Evolutionary conservation across 106 monocot genomes (phyloP), one percentile per base, ranked within the genome.

Genomic region (Acanthochlamys bracteata): DNA sequence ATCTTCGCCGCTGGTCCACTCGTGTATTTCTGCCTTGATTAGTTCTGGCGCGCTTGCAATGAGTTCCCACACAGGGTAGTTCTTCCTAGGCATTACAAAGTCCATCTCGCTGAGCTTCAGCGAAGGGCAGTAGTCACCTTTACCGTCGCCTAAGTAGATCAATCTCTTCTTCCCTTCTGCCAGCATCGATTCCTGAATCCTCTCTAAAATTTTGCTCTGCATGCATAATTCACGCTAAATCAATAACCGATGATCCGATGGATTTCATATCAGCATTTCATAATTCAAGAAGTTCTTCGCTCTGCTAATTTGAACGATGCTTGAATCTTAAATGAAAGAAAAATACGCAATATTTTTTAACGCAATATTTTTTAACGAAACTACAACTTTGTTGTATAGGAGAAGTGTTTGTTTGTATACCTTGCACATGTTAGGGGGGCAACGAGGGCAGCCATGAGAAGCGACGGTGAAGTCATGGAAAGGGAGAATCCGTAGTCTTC

Each of bases 391-490:
- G n/a, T n/a, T n/a, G n/a, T n/a, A n/a, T n/a, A n/a, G n/a, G n/a
- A n/a, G n/a, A n/a, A n/a, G n/a, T n/a, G n/a, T n/a, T n/a, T n/a
- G n/a, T n/a, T n/a, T n/a, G n/a, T n/a, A n/a, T 66, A 89, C 93
- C 93, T 93, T 93, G 85, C 93, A 93, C 93, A 88, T 93, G 60
- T 93, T 93, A 19, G 85, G 88, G 33, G 93, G 93, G 93, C 93
- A 93, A 53, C 75, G 66, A 17, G 65, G 60, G 69, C 90, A 96
- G 14, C 78, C 84, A 71, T 89, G 89, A 0, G 80, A 53, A 11
- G 66, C 73, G 25, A 22, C 51, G 69, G 59, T 23, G 66, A 90
- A 82, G 55, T 94, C 94, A 69, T 86, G 86, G 73, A 39, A 82
- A 19, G 95, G 90, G 0, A 61, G 59, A 13, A 96, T 85, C 59